A percentile compares a stretch with the other conserved stretches of the same genome.
phyloP scores from a whole-genome alignment of 805 yeast genomes.

The Zygoascus biomembranicola region DNA sequence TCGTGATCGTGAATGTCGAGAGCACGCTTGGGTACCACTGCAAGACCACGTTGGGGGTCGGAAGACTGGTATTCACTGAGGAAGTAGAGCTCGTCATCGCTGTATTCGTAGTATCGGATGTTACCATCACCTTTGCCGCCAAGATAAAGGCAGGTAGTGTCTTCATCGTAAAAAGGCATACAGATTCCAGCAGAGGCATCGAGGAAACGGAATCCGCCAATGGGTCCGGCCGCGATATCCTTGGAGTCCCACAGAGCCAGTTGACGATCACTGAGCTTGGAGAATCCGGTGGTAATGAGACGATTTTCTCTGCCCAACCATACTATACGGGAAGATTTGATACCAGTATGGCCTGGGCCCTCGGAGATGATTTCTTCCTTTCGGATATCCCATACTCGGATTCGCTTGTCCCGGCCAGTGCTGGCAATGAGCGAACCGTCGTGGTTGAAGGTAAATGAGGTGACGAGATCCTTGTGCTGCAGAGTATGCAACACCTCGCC shows the following conservation, averaged over 20 bases:
- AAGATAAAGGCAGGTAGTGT: slow-evolving; percentile 69
- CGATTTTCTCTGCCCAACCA: slow-evolving; percentile 89
- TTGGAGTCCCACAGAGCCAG: slow-evolving; percentile 87
- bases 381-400: slow-evolving; percentile 88
- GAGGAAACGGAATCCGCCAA: slow-evolving; percentile 78
- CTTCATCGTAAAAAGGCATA: slow-evolving; percentile 83
- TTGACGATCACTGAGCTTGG: slow-evolving; percentile 88
- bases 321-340: slow-evolving; percentile 76
- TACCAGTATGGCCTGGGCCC: slow-evolving; percentile 88
- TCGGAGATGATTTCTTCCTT: slow-evolving; percentile 66
- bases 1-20: slow-evolving; percentile 80
- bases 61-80: slow-evolving; percentile 83
- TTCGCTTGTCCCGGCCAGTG: slow-evolving; percentile 79
- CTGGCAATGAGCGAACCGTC: slow-evolving; percentile 85
- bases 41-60: slow-evolving; percentile 95
- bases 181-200: slow-evolving; percentile 91
- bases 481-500: slow-evolving; percentile 66
- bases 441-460: slow-evolving; percentile 87
- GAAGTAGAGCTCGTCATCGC: slow-evolving; percentile 71
- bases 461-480: slow-evolving; percentile 81
- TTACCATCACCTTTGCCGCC: slow-evolving; percentile 99
- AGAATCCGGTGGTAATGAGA: slow-evolving; percentile 89
- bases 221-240: slow-evolving; percentile 68
- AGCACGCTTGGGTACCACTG: slow-evolving; percentile 74
- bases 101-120: slow-evolving; percentile 86